Base-by-base conservation (phyloP, 148 eudicot genomes). In the Camellia sinensis region DNA sequence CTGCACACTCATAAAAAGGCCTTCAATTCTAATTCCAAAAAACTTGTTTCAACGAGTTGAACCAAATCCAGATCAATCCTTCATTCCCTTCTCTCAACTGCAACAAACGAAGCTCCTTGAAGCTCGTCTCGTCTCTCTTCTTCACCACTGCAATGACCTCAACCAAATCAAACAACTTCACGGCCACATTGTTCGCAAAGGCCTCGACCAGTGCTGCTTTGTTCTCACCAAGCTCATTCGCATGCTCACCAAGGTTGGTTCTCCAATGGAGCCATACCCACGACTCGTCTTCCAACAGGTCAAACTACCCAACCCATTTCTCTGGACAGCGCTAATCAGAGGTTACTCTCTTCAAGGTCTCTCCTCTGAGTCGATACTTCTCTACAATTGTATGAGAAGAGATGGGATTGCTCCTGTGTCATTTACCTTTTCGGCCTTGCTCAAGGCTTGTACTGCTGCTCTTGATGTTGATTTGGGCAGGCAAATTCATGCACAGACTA, bases 281-380 rank as follows among this genome's bases (percentile, higher is more conserved):
- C 79, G 44, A 41, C 66, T 69, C 7, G 74, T 86, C 29, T 90
- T 90, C 65, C 19, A 82, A 9, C 87, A 82, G 18, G 84, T 85
- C 1, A 56, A 71, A 10, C 41, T 79, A 78, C 91, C 91, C 17
- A 85, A 87, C 78, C 71, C 87, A 11, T 89, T 91, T 71, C 82
- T 91, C 7, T 89, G 87, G 83, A 91, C 89, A 6, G 87, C 90
- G 67, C 14, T 91, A 18, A 82, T 91, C 66, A 90, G 90, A 6
- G 92, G 88, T 15, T 89, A 84, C 71, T 82, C 83, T 1, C 5
- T 84, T 48, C 79, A 85, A 48, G 86, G 87, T 2, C 78, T 53
- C 0, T n/a, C 79, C 60, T 5, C 3, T 2, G 87, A 83, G 52
- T 73, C 88, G 1, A 40, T 87, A 6, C 57, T n/a, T 4, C 12